phyloP scores from a whole-genome alignment of 2,329 filamentous ascomycete species.

The Clarireedia homoeocarpa region DNA sequence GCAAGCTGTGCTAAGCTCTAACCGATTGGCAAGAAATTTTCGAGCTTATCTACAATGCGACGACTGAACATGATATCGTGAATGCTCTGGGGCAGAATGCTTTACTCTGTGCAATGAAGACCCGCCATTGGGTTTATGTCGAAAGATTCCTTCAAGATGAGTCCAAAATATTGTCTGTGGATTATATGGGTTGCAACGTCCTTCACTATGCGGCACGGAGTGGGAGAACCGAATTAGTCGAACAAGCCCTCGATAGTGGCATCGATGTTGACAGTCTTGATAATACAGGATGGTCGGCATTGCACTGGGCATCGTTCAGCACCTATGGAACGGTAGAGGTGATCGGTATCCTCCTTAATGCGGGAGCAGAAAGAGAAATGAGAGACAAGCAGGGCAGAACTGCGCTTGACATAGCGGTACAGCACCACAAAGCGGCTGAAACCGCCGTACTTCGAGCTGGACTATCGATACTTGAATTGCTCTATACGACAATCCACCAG shows the following conservation, averaged over 20 bases:
- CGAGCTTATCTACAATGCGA: neutral
- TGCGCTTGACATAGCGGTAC: neutral
- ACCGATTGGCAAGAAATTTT: neutral
- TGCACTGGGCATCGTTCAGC: neutral
- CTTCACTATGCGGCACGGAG: neutral
- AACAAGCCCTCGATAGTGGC: neutral
- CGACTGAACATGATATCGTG: neutral
- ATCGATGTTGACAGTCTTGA: neutral
- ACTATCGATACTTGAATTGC: neutral
- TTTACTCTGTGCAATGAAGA: neutral
- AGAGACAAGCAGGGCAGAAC: neutral
- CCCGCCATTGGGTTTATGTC: neutral
- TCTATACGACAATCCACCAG: neutral
- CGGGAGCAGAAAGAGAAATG: neutral
- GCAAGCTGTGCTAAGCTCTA: neutral
- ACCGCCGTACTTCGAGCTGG: neutral
- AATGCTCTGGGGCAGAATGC: neutral
- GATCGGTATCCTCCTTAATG: neutral
- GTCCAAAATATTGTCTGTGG: neutral
- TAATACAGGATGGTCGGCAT: neutral
- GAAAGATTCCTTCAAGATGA: neutral
- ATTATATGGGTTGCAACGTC: neutral
- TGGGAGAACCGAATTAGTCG: neutral
- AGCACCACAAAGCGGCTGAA: neutral
- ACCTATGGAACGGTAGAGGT: neutral